Base-by-base conservation (phyloP, 352 stramenopile genomes). In the Globisporangium acanthophoron region DNA sequence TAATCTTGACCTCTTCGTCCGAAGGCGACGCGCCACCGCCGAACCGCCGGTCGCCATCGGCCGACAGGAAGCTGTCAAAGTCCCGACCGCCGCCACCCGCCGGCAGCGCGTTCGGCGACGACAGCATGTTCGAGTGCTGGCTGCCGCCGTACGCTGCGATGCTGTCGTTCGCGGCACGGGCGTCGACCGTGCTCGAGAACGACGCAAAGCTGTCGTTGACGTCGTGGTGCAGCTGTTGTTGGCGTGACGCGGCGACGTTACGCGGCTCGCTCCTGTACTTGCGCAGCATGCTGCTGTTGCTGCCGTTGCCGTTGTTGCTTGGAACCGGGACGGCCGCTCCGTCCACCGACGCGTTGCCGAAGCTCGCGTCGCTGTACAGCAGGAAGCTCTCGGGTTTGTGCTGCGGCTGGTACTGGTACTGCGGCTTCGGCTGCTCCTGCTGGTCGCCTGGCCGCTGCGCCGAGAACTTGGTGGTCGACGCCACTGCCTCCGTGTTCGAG, bases 11-110 rank as follows among this genome's bases (percentile, higher is more conserved):
- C 37, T 43, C 37, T 15, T 80, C 67, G n/a, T 69, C 69, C 9
- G 71, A 52, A 12, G 69, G 35, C 33, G 76, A 67, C 37, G 67
- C 60, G 18, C 78, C 67, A 18, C 52, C 61, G 20, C 52, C 61
- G 64, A 74, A 72, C 47, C 66, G 75, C 39, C 37, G 37, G 37
- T 45, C 20, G 29, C 52, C 27, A 9, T 56, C 59, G 41, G 78
- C 71, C 56, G 73, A 80, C 39, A 76, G 54, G 49, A 80, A 81
- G 54, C 75, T 82, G 57, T 78, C 70, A 8, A 61, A 65, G 27
- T 68, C 52, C 59, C 21, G 54, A 54, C 18, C 64, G 46, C 3
- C 62, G 12, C 46, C 9, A 6, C 24, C 24, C 46, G 62, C 20
- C 56, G 51, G 52, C 29, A 33, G 57, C 39, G 35, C 41, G 35